Evolutionary conservation across 2,329 filamentous ascomycete species (phyloP).

Genomic region (Epichloe sibirici): DNA sequence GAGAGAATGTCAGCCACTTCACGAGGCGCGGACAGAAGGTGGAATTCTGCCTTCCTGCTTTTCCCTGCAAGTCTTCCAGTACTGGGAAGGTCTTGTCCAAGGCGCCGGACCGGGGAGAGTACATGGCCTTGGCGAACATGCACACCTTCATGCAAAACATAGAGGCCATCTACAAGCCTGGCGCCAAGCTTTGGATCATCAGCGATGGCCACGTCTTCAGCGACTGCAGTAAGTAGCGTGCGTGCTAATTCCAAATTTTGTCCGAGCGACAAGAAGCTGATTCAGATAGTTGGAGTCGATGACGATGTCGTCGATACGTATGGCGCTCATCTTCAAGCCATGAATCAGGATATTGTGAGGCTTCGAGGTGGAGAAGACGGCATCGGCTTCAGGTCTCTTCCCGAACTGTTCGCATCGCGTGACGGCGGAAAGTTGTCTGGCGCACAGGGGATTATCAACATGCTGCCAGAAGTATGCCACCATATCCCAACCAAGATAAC

Average conservation of each 20-base stretch:
- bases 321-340: slow-evolving; percentile 22
- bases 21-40: slow-evolving; percentile 11
- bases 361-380: slow-evolving; percentile 13
- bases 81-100: slow-evolving; percentile 20
- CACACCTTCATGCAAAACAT: slow-evolving; percentile 17
- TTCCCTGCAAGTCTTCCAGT: slow-evolving; percentile 28
- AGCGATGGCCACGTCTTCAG: slow-evolving; percentile 29
- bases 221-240: slow-evolving; percentile 23
- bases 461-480: slow-evolving; percentile 27
- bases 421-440: not conserved
- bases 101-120: slow-evolving; percentile 23
- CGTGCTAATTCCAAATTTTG: not conserved
- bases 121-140: slow-evolving; percentile 20
- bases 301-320: slow-evolving; percentile 29
- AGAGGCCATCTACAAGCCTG: slow-evolving; percentile 19
- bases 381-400: slow-evolving; percentile 17
- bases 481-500: slow-evolving; percentile 15
- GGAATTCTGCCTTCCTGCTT: slow-evolving; percentile 24
- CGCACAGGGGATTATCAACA: slow-evolving; percentile 17
- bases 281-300: slow-evolving; percentile 26
- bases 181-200: slow-evolving; percentile 24
- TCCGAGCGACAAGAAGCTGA: not conserved
- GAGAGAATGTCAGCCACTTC: slow-evolving; percentile 12
- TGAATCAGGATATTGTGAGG: slow-evolving; percentile 19
- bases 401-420: slow-evolving; percentile 18